phyloP scores from a whole-genome alignment of 2,329 filamentous ascomycete species.

The Chlorencoelia australis region DNA sequence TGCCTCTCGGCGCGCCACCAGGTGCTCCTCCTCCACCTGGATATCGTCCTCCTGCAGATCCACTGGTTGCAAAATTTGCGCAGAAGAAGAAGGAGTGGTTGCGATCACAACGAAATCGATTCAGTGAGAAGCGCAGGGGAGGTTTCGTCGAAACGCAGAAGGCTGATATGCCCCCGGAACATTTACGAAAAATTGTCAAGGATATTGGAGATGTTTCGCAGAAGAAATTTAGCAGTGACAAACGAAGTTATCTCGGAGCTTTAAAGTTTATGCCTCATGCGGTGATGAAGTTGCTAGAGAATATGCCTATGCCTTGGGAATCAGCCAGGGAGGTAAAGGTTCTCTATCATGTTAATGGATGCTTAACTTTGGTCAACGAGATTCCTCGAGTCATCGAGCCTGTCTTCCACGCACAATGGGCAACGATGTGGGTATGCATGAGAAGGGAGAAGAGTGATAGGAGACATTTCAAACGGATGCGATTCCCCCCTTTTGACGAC shows the following conservation, averaged over 20 bases:
- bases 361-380: constrained; percentile 93
- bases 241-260: constrained; percentile 92
- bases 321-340: constrained; percentile 94
- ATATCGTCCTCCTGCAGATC: constrained; percentile 69
- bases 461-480: constrained; percentile 95
- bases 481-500: constrained; percentile 96
- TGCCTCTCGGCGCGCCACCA: constrained; percentile 36
- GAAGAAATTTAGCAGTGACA: constrained; percentile 98
- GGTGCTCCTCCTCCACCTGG: constrained; percentile 69
- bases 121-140: constrained; percentile 92
- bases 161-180: constrained; percentile 96
- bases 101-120: constrained; percentile 79
- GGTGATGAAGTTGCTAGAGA: constrained; percentile 91
- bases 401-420: constrained; percentile 97
- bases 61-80: constrained; percentile 85
- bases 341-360: constrained; percentile 95
- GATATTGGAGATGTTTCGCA: constrained; percentile 99
- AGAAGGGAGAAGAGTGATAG: constrained; percentile 94
- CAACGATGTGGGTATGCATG: constrained; percentile 99
- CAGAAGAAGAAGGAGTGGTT: constrained; percentile 99
- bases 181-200: constrained; percentile 94
- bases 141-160: constrained; percentile 98
- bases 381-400: constrained; percentile 94
- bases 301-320: constrained; percentile 99
- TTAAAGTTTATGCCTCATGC: constrained; percentile 99